These are phyloP conservation scores for Russula foetens DNA, from an alignment of 768 basidiomycete genomes.

Conservation along the genomic window DNA sequence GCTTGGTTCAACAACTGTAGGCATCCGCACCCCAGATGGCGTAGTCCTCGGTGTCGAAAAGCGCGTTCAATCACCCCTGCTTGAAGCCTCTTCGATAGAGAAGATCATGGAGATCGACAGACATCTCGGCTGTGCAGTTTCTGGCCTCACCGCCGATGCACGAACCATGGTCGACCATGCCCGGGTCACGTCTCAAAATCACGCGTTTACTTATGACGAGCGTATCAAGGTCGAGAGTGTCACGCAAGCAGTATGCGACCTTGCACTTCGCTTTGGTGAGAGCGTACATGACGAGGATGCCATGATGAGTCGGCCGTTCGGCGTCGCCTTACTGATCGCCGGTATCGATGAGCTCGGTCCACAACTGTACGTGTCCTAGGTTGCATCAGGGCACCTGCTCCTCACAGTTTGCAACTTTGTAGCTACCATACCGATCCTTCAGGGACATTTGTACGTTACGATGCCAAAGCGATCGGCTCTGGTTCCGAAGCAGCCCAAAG, in stretches of 20 bases:
- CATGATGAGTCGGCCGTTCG: conserved; percentile 99
- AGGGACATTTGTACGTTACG: conserved; percentile 92
- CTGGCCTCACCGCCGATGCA: conserved; percentile 93
- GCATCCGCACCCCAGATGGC: conserved; percentile 84
- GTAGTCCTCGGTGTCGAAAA: conserved; percentile 96
- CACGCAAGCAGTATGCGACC: conserved; percentile 96
- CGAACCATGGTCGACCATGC: conserved; percentile 99
- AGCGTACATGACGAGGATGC: conserved; percentile 98
- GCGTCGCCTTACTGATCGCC: conserved; percentile 95
- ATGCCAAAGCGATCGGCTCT: conserved; percentile 97
- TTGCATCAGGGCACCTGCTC: too few relatives aligned
- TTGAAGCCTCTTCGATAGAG: conserved; percentile 93
- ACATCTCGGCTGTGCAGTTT: conserved; percentile 98
- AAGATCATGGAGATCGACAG: conserved; percentile 99
- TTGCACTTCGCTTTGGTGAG: conserved; percentile 95
- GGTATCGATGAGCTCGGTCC: conserved; percentile 94
- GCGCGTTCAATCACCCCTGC: conserved; percentile 92
- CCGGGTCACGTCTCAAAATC: conserved; percentile 91
- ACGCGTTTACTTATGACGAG: conserved; percentile 96
- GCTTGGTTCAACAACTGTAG: conserved; percentile 98
- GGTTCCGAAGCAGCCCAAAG: conserved; percentile 97
- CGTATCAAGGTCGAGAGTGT: conserved; percentile 94
- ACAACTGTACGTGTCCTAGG: conserved; percentile 64
- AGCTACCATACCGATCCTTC: conserved; percentile 99
- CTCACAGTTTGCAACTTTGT: neutral